Percentiles rank a stretch among this genome's conserved stretches.
Evolutionary conservation across 208 protist species (phyloP).

Genomic region (Trypanosoma scelopori): DNA sequence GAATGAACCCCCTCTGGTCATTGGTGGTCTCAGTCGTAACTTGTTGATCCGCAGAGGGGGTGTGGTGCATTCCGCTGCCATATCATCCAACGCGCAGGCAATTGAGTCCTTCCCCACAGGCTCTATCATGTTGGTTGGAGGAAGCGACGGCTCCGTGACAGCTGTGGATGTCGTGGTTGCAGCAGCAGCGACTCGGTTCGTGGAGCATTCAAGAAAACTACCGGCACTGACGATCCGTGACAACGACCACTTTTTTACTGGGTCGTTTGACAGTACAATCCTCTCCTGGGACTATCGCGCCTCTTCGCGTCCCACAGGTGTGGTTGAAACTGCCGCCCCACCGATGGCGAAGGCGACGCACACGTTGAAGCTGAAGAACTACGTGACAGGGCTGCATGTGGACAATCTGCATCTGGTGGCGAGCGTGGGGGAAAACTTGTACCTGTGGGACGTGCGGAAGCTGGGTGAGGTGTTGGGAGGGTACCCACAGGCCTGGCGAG

Average conservation of each 20-base stretch:
- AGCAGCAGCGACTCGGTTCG: conserved; percentile 33
- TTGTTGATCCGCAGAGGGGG: conserved; percentile 53
- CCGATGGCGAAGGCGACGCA: conserved; percentile 28
- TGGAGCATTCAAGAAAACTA: conserved; percentile 71
- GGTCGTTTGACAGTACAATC: conserved; percentile 78
- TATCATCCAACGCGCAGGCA: conserved; percentile 67
- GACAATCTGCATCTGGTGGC: conserved; percentile 76
- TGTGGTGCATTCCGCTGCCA: conserved; percentile 42
- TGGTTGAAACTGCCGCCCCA: conserved; percentile 24
- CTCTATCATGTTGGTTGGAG: conserved; percentile 58
- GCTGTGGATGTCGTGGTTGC: conserved; percentile 47
- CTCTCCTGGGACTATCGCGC: conserved; percentile 80
- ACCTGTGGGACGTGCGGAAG: conserved; percentile 82
- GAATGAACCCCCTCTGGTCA: conserved; percentile 47
- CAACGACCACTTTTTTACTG: conserved; percentile 77
- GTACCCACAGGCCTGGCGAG: conserved; percentile 77
- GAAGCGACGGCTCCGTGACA: conserved; percentile 69
- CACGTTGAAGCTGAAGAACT: conserved; percentile 78
- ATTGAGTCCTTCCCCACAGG: conserved; percentile 56
- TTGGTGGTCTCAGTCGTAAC: conserved; percentile 71
- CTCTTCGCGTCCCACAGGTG: conserved; percentile 22
- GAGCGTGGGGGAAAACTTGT: conserved; percentile 80
- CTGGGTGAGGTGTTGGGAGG: conserved; percentile 71
- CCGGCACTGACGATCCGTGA: conserved; percentile 73
- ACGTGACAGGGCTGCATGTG: conserved; percentile 79